Conservation (phyloP, 208 protist genomes). For the Wallacemonas sp. region DNA sequence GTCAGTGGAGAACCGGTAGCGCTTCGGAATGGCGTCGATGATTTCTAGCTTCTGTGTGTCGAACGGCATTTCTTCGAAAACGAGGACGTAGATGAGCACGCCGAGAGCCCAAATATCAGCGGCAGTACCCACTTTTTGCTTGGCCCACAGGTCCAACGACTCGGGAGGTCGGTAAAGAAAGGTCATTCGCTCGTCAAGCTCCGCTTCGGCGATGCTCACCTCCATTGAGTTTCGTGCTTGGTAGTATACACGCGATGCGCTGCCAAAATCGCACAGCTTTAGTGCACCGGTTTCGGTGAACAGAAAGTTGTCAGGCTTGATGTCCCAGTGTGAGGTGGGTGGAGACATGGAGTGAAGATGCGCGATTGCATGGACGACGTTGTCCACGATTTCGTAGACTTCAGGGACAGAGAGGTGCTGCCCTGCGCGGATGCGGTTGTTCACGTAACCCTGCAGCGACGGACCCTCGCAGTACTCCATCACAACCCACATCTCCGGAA, state of each 20-base stretch:
- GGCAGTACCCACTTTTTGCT: conserved; percentile 84
- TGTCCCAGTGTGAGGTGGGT: conserved; percentile 92
- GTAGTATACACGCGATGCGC: conserved; percentile 70
- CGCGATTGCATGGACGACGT: conserved; percentile 52
- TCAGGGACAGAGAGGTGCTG: conserved; percentile 46
- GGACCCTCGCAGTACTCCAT: conserved; percentile 71
- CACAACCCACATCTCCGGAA: conserved; percentile 74
- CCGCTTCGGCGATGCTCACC: conserved; percentile 58
- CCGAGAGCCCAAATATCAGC: conserved; percentile 95
- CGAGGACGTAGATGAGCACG: conserved; percentile 93
- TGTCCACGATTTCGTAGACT: conserved; percentile 60
- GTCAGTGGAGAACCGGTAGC: conserved; percentile 27
- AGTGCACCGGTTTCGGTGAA: conserved; percentile 49
- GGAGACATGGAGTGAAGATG: conserved; percentile 73
- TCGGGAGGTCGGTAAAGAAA: conserved; percentile 93
- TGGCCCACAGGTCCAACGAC: conserved; percentile 92
- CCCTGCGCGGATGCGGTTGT: conserved; percentile 43
- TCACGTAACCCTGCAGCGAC: conserved; percentile 68
- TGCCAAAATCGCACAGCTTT: conserved; percentile 97
- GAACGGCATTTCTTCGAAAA: conserved; percentile 92
- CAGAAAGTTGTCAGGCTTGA: conserved; percentile 94
- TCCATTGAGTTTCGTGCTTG: conserved; percentile 61
- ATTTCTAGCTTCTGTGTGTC: conserved; percentile 71
- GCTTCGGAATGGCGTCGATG: conserved; percentile 56
- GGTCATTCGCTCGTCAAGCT: conserved; percentile 88